phyloP scores from a whole-genome alignment of 2,329 filamentous ascomycete species.

The Fusarium sororula region DNA sequence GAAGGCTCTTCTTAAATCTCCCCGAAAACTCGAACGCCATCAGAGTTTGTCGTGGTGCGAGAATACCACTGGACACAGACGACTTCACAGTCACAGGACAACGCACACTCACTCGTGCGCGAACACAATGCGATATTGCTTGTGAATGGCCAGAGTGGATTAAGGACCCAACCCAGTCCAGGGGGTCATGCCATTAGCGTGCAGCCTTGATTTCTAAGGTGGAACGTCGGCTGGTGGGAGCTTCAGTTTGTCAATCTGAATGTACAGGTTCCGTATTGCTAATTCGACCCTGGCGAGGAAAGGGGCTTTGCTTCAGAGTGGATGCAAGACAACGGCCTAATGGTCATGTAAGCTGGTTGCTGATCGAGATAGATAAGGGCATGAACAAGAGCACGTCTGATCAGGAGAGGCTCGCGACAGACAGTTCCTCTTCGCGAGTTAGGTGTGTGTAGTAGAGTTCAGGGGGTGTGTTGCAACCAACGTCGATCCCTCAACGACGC shows the following conservation, averaged over 20 bases:
- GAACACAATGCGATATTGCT: conserved; percentile 24
- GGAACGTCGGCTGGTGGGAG: conserved; percentile 12
- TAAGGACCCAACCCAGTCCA: conserved; percentile 29
- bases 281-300: conserved; percentile 12
- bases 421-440: conserved; percentile 8
- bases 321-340: neutral
- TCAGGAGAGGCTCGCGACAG: conserved; percentile 26
- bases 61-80: neutral
- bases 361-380: conserved; percentile 5
- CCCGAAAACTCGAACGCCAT: conserved; percentile 17
- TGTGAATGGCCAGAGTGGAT: conserved; percentile 26
- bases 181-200: conserved; percentile 29
- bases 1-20: conserved; percentile 18
- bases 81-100: neutral
- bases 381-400: conserved; percentile 17
- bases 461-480: conserved; percentile 27
- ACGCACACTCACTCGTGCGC: conserved; percentile 12
- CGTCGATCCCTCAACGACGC: conserved; percentile 30
- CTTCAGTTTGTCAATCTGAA: conserved; percentile 12
- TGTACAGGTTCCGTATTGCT: conserved; percentile 10
- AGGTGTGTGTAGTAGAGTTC: conserved; percentile 27
- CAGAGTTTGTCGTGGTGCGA: neutral
- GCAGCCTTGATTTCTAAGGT: conserved; percentile 20
- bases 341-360: neutral
- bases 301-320: conserved; percentile 5